Evolutionary conservation across 108 stramenopile species (phyloP), one percentile per base, ranked within the genome.

Genomic region (Stephanodiscus triporus): DNA sequence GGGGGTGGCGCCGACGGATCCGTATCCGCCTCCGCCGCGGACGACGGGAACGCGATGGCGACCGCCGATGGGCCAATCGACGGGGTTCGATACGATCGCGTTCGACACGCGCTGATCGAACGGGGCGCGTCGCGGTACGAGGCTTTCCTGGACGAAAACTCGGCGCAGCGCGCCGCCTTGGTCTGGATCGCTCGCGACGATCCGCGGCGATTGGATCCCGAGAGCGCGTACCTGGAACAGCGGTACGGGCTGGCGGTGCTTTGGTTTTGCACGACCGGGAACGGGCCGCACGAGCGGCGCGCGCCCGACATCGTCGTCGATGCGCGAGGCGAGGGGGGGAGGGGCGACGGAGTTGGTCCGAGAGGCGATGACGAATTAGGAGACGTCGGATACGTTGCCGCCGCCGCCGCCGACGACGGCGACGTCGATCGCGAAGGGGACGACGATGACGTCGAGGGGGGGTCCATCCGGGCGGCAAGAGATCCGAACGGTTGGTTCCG

Each of bases 121-220:
- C 32, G n/a, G 6, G 2, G 36, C 42, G 55, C 55, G n/a, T 59
- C 74, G 48, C 64, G 65, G 26, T 50, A 70, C 36, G 17, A 63
- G 4, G 54, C 57, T 4, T 72, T 76, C 55, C 47, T 66, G 6
- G 81, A 82, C 37, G 57, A 50, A 13, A 43, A 50, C 11, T 82
- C 81, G 17, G 70, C 75, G 17, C 81, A 75, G 34, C 68, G 61
- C 49, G 75, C 75, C 14, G 82, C 82, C n/a, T 48, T 83, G 16
- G 42, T 47, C 27, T 83, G 82, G 82, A 23, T 83, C 0, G 68
- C 78, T n/a, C 22, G 68, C 14, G 73, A 83, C 22, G 78, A 83
- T 63, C 68, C 77, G 37, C 14, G 67, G 13, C 77, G 70, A 29
- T 17, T 83, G 66, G 73, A 79, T 50, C 62, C 77, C 2, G 58